Base-by-base conservation (phyloP, 2,329 filamentous ascomycete species). In the Aspergillus thermomutatus region DNA sequence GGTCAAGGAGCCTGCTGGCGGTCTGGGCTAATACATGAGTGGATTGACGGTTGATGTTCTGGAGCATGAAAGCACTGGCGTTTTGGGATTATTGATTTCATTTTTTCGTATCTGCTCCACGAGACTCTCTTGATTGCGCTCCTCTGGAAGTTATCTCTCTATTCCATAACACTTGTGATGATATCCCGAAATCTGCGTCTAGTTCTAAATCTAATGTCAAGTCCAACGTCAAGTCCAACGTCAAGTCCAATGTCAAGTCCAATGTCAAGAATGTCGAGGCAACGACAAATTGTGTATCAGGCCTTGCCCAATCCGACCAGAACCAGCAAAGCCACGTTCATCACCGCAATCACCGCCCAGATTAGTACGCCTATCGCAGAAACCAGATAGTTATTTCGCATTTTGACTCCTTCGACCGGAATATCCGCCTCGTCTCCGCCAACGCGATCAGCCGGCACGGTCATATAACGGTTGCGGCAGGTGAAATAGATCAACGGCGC, bases 401-500 rank as follows among this genome's bases (percentile, higher is more conserved):
- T 92, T 66, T 83, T 82, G 1, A 83, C 75, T 28, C 60, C 64
- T 19, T 69, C 64, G 9, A 66, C 64, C 5, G 60, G 58, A 2
- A 62, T 54, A 1, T 72, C 70, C 14, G 65, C 66, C 37, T 71
- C 69, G 17, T 63, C 67, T 3, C 66, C 69, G 31, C 50, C 53
- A 28, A 76, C 73, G 25, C 71, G 69, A 34, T 80, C 80, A 1
- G 80, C 74, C 55, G 75, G 71, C 5, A 90, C 88, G 8, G 85
- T 90, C 91, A 96, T 96, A 74, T 88, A 94, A 67, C 85, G 85
- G 63, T 86, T 83, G 46, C 87, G 82, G 64, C 88, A 90, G 0
- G 91, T 96, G 66, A 95, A 95, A 75, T 89, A 95, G 55, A 96
- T 88, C 31, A 96, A 77, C 1, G 91, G 91, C 1, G 90, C 89